Base-by-base conservation (phyloP, 176 grass and related monocot genomes). In the Cymbopogon citratus region DNA sequence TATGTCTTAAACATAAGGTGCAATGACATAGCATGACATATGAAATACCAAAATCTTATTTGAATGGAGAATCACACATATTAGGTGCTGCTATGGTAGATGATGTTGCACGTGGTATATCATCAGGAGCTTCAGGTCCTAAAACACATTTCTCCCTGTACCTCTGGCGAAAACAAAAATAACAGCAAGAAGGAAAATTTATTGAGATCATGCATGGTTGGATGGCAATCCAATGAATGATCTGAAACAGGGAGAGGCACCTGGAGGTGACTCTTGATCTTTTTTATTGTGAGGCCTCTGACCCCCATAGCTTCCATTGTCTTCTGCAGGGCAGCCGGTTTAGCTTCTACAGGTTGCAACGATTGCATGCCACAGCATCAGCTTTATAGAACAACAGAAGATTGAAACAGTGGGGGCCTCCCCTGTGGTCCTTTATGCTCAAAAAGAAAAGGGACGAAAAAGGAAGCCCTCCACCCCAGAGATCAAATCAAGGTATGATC, bases 211-310 rank as follows among this genome's bases (percentile, higher is more conserved):
- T 39, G 61, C 46, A 63, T 62, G 12, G 60, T 2, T 19, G n/a
- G 67, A 78, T 10, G 26, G 14, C 36, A 49, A 80, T 88, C 63
- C 40, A 40, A 23, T 70, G 57, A 40, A 69, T 54, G 16, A 59
- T 29, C 9, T 69, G 31, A 3, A 77, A 41, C 12, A 59, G 24
- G 18, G 31, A 41, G 29, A 85, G 12, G 21, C 75, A 90, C 89
- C 40, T 91, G 74, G 51, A 91, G 81, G 78, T 91, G 89, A 59
- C 85, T 91, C 41, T 91, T 91, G 26, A 91, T 51, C 54, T 91
- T 86, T 28, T 29, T 4, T 31, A 59, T 51, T 34, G 76, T 87
- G 11, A 91, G 76, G 35, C 80, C 64, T 51, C 16, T 34, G 71
- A 80, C 84, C 57, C 85, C 85, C 84, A 87, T 80, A 65, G 76